Base-by-base conservation (phyloP, 148 eudicot species). In the Fagopyrum tataricum region DNA sequence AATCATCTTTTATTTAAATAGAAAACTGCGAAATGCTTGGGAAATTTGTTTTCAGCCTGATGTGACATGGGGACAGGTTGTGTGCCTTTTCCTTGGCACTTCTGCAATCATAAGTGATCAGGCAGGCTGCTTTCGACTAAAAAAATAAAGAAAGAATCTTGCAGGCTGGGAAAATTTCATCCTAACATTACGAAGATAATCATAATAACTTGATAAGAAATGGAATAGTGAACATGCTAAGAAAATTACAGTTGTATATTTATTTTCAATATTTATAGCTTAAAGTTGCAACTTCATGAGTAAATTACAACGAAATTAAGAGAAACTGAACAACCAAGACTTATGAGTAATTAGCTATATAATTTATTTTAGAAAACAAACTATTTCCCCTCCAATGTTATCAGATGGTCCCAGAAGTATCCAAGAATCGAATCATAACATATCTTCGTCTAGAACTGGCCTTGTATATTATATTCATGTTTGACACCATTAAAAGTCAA, bases 61-160 rank as follows among this genome's bases (percentile, higher is more conserved):
- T 41, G 73, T 72, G 55, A 72, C 64, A 49, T 72, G 77, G 7
- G 55, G 44, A 56, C 62, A 56, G 31, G 31, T 56, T 0, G 62
- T 56, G 10, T 56, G 26, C 62, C 62, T 56, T 56, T 56, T 20
- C 62, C 62, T 56, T 18, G 62, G 62, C 62, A 56, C 31, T 56
- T 56, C 62, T 20, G 26, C 62, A 56, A 56, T 56, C 62, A 56
- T 56, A 56, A 18, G 62, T 56, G 20, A 56, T 21, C 42, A 26
- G 31, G 42, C 67, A 62, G 69, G 69, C 69, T 39, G 42, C n/a
- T 64, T 64, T 64, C 44, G 37, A 31, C 42, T 64, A 31, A 55
- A 55, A 55, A 21, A 55, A 55, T 9, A 64, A 31, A 64, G 42
- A 37, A 64, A 13, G 69, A 39, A 64, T 31, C 44, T 64, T 64